A percentile compares a stretch with the other conserved stretches of the same genome.
Conservation (phyloP, 768 basidiomycete species). For the Hemileccinum rubropunctum region DNA sequence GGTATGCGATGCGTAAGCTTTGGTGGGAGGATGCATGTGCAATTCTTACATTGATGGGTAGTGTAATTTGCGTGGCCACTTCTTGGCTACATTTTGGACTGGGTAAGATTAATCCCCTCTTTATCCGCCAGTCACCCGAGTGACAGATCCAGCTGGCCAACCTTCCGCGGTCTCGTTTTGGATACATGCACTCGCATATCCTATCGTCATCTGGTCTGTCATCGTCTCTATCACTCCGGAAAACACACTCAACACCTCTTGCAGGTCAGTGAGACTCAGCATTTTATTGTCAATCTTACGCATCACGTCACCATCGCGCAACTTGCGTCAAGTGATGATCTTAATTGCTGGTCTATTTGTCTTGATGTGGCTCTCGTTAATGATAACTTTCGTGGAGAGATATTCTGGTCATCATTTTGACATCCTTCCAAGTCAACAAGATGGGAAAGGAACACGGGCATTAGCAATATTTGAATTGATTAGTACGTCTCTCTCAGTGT, state of each 20-base stretch:
- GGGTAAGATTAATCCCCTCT: background rate
- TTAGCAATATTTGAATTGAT: slow-evolving; percentile 14
- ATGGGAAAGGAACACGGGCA: background rate
- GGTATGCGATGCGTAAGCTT: slow-evolving; percentile 1
- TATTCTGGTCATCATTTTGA: background rate
- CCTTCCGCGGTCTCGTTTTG: slow-evolving; percentile 4
- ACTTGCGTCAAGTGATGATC: slow-evolving; percentile 5
- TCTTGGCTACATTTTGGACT: slow-evolving; percentile 10
- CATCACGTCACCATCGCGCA: slow-evolving; percentile 9
- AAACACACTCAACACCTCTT: background rate
- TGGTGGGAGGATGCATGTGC: slow-evolving; percentile 23
- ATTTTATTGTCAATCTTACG: slow-evolving; percentile 12
- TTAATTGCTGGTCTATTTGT: slow-evolving; percentile 8
- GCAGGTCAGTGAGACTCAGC: slow-evolving; percentile 15
- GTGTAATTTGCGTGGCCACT: slow-evolving; percentile 3
- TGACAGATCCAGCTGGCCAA: slow-evolving; percentile 5
- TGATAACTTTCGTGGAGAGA: background rate
- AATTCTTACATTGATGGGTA: background rate
- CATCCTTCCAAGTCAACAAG: background rate
- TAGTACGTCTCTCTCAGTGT: slow-evolving; percentile 2
- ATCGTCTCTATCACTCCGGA: background rate
- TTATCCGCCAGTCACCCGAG: background rate
- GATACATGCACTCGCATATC: slow-evolving; percentile 10
- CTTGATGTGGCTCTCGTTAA: slow-evolving; percentile 10
- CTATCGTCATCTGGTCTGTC: too few relatives aligned